These are phyloP conservation scores for Aechmea fasciata DNA, from an alignment of 176 grass and related monocot species.

Conservation along the genomic window DNA sequence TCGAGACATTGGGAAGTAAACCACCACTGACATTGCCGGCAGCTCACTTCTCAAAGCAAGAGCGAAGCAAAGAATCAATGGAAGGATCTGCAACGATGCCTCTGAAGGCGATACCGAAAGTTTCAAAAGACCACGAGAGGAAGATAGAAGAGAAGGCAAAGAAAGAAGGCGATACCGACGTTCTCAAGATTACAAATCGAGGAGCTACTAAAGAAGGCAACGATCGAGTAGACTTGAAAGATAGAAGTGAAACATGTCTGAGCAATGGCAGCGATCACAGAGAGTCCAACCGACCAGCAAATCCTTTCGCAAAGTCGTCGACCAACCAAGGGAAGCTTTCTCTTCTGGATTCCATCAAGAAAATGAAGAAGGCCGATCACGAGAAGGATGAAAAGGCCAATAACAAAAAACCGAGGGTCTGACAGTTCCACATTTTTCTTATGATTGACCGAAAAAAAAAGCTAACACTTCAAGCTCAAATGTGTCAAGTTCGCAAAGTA, in stretches of 20 bases:
- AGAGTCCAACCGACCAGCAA: constrained; percentile 34
- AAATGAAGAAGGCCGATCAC: constrained; percentile 41
- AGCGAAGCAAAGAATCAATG: constrained; percentile 3
- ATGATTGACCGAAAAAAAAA: too few species aligned
- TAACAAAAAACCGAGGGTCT: constrained; percentile 27
- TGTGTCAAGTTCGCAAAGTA: not conserved
- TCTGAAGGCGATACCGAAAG: constrained; percentile 16
- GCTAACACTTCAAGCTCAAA: not conserved
- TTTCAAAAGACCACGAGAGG: constrained; percentile 19
- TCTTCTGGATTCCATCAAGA: constrained; percentile 60
- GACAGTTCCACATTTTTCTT: not conserved
- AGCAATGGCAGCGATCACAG: not conserved
- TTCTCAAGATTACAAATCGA: not conserved
- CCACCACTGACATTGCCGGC: constrained; percentile 11
- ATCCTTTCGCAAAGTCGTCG: constrained; percentile 51
- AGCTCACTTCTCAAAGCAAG: constrained; percentile 6
- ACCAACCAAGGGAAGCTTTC: constrained; percentile 38
- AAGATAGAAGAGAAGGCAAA: constrained; percentile 17
- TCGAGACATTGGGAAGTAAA: constrained; percentile 16
- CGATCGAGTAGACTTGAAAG: constrained; percentile 8
- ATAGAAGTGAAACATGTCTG: not conserved
- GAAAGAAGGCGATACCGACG: constrained; percentile 11
- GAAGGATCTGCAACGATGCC: constrained; percentile 3
- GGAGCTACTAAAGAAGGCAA: not conserved
- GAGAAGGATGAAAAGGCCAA: constrained; percentile 31